Base-by-base conservation (phyloP, 257 asterid species). In the Fraxinus americana region DNA sequence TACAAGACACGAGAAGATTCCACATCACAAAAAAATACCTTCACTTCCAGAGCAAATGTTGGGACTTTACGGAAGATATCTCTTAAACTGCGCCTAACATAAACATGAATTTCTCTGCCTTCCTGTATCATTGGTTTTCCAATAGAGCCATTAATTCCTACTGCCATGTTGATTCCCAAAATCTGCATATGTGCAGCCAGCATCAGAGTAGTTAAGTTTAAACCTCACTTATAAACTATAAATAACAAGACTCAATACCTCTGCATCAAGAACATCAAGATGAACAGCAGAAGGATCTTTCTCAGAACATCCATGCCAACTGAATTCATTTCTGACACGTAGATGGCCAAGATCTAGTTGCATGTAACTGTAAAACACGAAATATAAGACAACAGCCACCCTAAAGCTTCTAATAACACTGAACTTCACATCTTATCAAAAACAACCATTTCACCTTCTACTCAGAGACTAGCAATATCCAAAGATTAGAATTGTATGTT, bases 281-380 rank as follows among this genome's bases (percentile, higher is more conserved):
- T 92, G 99, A 80, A 96, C 97, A 68, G 99, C 89, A 14, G 97
- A 89, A 81, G 98, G 92, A 85, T 96, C 99, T 70, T 84, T 90
- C 80, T 91, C 97, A 36, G 94, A 91, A 84, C 79, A 86, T 27
- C 98, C 99, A 85, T 91, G 92, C 99, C 99, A 96, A 76, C 88
- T 87, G 85, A 88, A 87, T 23, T 90, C 84, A 85, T 96, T 96
- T 84, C 74, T 86, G 50, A 96, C 86, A 77, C 94, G 97, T 80
- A 96, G 85, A 78, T 89, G 96, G 67, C 99, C 98, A 77, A 96
- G 98, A 89, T 96, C 99, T 81, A 96, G 99, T 83, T 96, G 98
- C 92, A 96, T 93, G 94, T 91, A 96, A 81, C 99, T 96, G 97
- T 72, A 81, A 72, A 72, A 74, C 68, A 78, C 70, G 80, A 67